Evolutionary conservation across 1,284 basidiomycete species (phyloP), one percentile per base, ranked within the genome.

Genomic region (Caloboletus firmus): DNA sequence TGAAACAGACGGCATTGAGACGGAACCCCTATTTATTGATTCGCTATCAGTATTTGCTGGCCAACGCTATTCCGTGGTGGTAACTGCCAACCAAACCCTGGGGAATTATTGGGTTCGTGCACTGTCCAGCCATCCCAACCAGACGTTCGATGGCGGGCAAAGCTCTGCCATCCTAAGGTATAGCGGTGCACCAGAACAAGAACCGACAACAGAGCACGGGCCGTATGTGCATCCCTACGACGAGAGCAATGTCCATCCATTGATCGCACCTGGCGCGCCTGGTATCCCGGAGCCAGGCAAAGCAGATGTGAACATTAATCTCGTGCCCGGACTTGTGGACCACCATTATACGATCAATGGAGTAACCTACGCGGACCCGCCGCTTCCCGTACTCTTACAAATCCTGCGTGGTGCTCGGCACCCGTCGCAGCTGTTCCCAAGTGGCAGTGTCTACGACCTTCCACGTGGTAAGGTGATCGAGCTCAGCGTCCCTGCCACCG

Each of bases 121-220:
- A 17, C 52, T 60, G 30, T 41, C 66, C 1, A 61, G 54, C 51
- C 57, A 56, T 28, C 48, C 55, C 4, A 22, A 77, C 30, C 44
- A 57, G 20, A 57, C 52, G 2, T 74, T 77, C 55, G 61, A 56
- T n/a, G 68, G 69, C 7, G 77, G 78, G 3, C 57, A 74, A 40
- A 80, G 77, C 62, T 74, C 74, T 5, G 82, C 80, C 6, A 79
- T 84, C 52, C 62, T 84, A n/a, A 74, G 78, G 31, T 85, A 85
- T 62, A 54, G 48, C 0, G 76, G 76, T 17, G 82, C 82, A 0
- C 56, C 66, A 0, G 56, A 56, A 4, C 50, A 36, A 8, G 79
- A 82, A 17, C 81, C 79, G 0, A 73, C 63, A 3, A 72, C 74
- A 1, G 54, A 57, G 0, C 63, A 68, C 51, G 59, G 62, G 0